Evolutionary conservation across 179 eudicot species (phyloP).

Genomic region (Corrigiola litoralis): DNA sequence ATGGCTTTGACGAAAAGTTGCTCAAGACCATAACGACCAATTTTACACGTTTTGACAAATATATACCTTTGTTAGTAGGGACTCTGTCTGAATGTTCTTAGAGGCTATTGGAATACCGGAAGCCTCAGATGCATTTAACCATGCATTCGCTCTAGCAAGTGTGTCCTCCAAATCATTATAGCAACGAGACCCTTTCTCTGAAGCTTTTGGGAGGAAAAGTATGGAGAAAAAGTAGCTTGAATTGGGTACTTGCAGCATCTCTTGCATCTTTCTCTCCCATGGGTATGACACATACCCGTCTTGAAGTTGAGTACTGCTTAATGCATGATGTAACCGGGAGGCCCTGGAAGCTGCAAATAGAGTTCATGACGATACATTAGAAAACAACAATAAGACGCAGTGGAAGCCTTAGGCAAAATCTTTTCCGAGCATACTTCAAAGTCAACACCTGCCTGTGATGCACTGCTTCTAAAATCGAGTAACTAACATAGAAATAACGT

Average conservation of each 20-base stretch:
- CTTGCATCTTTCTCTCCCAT: slow-evolving; percentile 75
- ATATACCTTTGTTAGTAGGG: slow-evolving; percentile 80
- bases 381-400: too few relatives aligned
- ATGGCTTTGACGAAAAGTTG: too few relatives aligned
- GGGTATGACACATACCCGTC: slow-evolving; percentile 73
- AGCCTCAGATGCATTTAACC: slow-evolving; percentile 68
- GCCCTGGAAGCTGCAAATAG: slow-evolving; percentile 45
- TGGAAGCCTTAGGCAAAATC: too few relatives aligned
- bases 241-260: slow-evolving; percentile 52
- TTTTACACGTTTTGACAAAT: not conserved
- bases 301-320: slow-evolving; percentile 48
- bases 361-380: too few relatives aligned
- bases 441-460: too few relatives aligned
- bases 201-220: slow-evolving; percentile 66
- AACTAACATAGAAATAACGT: too few relatives aligned
- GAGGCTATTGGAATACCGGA: slow-evolving; percentile 65
- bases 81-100: slow-evolving; percentile 77
- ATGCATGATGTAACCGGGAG: slow-evolving; percentile 58
- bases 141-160: slow-evolving; percentile 77
- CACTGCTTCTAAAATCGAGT: too few relatives aligned
- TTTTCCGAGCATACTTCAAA: too few relatives aligned
- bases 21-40: too few relatives aligned
- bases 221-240: slow-evolving; percentile 73
- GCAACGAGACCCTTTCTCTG: slow-evolving; percentile 31
- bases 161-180: slow-evolving; percentile 81